These are phyloP conservation scores for Pterocarpus macrocarpus DNA, from an alignment of 306 rosid genomes.

Conservation along the genomic window DNA sequence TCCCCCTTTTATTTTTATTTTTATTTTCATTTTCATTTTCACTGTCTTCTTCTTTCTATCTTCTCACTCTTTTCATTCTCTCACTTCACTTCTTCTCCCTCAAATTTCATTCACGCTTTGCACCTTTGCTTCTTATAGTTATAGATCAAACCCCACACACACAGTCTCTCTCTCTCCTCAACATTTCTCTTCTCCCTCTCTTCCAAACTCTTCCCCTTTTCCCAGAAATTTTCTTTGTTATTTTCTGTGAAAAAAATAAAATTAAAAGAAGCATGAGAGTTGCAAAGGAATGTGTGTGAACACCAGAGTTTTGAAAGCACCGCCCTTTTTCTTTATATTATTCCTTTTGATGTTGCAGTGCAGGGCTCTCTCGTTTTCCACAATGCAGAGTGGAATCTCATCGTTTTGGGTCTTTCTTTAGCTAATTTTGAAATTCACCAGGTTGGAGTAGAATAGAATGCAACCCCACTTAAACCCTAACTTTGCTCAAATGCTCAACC, in stretches of 20 bases:
- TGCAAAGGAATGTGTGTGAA: slow-evolving; percentile 52
- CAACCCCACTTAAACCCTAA: slow-evolving; percentile 61
- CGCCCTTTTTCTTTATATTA: background rate
- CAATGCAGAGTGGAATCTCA: slow-evolving; percentile 66
- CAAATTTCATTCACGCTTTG: slow-evolving; percentile 7
- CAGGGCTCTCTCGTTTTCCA: slow-evolving; percentile 52
- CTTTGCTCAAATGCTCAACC: slow-evolving; percentile 57
- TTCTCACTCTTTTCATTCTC: slow-evolving; percentile 38
- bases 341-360: slow-evolving; percentile 42
- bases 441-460: slow-evolving; percentile 13
- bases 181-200: slow-evolving; percentile 22
- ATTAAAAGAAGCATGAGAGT: slow-evolving; percentile 41
- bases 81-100: slow-evolving; percentile 33
- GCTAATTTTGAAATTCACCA: slow-evolving; percentile 48
- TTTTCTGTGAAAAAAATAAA: slow-evolving; percentile 48
- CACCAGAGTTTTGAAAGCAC: slow-evolving; percentile 44
- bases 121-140: background rate
- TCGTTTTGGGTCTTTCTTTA: slow-evolving; percentile 56
- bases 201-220: slow-evolving; percentile 38
- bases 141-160: slow-evolving; percentile 45
- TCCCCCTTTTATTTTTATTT: background rate
- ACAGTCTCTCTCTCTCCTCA: background rate
- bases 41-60: slow-evolving; percentile 20
- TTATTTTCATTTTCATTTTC: background rate
- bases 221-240: slow-evolving; percentile 40